phyloP scores from a whole-genome alignment of 768 basidiomycete species.

The Rhizopogon vinicolor region DNA sequence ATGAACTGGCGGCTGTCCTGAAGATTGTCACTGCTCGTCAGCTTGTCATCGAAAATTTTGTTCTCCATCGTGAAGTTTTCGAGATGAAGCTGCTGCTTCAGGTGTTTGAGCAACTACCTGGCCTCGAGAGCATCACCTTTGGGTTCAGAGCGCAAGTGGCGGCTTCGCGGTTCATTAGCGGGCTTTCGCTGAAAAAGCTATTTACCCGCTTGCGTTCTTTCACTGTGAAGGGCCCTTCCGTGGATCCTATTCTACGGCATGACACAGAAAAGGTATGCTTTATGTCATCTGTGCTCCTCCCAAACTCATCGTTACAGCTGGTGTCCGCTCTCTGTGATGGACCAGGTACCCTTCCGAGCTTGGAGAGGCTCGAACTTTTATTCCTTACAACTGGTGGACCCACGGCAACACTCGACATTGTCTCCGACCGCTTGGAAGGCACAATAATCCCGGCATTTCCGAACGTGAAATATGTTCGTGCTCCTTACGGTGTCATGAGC shows the following conservation, averaged over 20 bases:
- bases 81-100: background rate
- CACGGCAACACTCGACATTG: background rate
- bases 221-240: background rate
- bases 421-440: background rate
- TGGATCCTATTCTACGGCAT: background rate
- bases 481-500: no score
- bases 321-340: background rate
- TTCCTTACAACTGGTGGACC: background rate
- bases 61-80: background rate
- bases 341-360: background rate
- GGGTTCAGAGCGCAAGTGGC: accelerated
- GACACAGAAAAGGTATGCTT: background rate
- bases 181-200: background rate
- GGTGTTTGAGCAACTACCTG: background rate
- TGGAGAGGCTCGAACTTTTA: background rate
- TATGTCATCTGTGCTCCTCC: background rate
- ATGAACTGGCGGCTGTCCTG: background rate
- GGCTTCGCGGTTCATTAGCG: background rate
- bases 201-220: background rate
- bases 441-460: background rate
- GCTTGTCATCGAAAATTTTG: background rate
- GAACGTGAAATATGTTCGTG: background rate
- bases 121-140: background rate
- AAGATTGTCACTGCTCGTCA: background rate
- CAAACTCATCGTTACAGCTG: background rate